Conservation (phyloP, 768 basidiomycete species). For the Leccinum boreale region DNA sequence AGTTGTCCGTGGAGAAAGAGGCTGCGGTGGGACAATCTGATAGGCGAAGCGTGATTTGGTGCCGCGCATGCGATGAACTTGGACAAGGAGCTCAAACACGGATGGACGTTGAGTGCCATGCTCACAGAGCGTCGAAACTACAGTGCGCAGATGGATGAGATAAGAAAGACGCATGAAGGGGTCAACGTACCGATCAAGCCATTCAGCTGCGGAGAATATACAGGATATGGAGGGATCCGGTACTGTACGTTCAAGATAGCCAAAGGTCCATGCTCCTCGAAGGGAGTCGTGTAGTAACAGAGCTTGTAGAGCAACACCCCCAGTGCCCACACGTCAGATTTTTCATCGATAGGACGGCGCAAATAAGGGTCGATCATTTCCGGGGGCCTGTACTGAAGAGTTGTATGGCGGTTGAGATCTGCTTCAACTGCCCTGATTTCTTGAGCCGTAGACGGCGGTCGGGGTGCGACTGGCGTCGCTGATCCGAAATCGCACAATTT, state of each 20-base stretch:
- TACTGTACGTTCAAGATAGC: conserved; percentile 98
- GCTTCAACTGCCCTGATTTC: conserved; percentile 87
- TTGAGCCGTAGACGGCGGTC: conserved; percentile 71
- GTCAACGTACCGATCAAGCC: conserved; percentile 69
- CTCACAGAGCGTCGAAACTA: conserved; percentile 91
- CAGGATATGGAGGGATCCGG: conserved; percentile 82
- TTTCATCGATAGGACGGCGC: conserved; percentile 83
- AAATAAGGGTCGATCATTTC: conserved; percentile 95
- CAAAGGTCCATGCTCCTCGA: conserved; percentile 95
- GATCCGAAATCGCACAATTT: conserved; percentile 99
- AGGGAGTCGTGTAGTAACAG: conserved; percentile 99
- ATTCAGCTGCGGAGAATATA: conserved; percentile 82
- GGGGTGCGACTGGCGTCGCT: conserved; percentile 66
- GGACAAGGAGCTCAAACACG: conserved; percentile 80
- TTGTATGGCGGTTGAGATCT: conserved; percentile 93
- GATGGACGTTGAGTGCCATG: conserved; percentile 83
- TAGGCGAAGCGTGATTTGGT: conserved; percentile 82
- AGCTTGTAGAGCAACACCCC: conserved; percentile 97
- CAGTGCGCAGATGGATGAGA: conserved; percentile 9
- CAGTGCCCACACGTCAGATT: conserved; percentile 97
- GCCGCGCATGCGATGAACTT: conserved; percentile 84
- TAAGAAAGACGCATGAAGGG: conserved; percentile 3
- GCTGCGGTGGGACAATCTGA: conserved; percentile 45
- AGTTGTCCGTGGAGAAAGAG: conserved; percentile 42
- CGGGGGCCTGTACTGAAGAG: conserved; percentile 96